A percentile compares a stretch with the other conserved stretches of the same genome.
Conservation (phyloP, 2,329 filamentous ascomycete genomes). For the Colletotrichum karsti region DNA sequence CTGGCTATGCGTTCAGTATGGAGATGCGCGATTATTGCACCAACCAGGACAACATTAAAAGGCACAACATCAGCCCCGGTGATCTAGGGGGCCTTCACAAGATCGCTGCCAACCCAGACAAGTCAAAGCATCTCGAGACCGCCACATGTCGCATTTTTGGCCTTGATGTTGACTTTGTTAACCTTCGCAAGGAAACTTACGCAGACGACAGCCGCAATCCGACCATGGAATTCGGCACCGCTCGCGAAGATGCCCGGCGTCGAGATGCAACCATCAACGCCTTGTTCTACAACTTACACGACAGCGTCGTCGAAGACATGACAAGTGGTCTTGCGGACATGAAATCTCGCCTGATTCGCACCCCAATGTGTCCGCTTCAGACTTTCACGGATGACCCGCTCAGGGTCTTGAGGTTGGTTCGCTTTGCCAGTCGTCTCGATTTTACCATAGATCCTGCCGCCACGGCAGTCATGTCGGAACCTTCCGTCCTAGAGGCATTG, state of each 20-base stretch:
- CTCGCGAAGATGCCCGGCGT: constrained; percentile 87
- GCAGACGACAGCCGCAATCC: constrained; percentile 89
- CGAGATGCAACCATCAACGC: constrained; percentile 95
- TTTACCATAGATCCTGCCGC: constrained; percentile 80
- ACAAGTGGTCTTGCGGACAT: constrained; percentile 83
- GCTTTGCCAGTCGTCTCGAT: constrained; percentile 85
- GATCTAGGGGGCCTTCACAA: constrained; percentile 84
- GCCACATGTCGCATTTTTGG: constrained; percentile 87
- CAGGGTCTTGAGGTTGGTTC: constrained; percentile 83
- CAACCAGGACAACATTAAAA: constrained; percentile 64
- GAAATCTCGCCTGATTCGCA: constrained; percentile 76
- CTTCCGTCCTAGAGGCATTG: constrained; percentile 82
- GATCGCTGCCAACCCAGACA: constrained; percentile 91
- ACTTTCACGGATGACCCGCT: constrained; percentile 96
- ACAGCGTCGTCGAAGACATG: constrained; percentile 82
- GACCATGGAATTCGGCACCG: constrained; percentile 91
- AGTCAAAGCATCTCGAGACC: constrained; percentile 95
- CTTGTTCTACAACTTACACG: constrained; percentile 93
- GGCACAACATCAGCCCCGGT: constrained; percentile 64
- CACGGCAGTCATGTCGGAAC: constrained; percentile 77
- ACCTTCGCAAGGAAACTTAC: constrained; percentile 91
- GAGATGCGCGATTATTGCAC: constrained; percentile 75
- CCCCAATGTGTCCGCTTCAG: constrained; percentile 86
- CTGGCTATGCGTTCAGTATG: constrained; percentile 78
- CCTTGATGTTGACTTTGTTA: constrained; percentile 93